Evolutionary conservation across 306 rosid species (phyloP).

Genomic region (Nissolia schottii): DNA sequence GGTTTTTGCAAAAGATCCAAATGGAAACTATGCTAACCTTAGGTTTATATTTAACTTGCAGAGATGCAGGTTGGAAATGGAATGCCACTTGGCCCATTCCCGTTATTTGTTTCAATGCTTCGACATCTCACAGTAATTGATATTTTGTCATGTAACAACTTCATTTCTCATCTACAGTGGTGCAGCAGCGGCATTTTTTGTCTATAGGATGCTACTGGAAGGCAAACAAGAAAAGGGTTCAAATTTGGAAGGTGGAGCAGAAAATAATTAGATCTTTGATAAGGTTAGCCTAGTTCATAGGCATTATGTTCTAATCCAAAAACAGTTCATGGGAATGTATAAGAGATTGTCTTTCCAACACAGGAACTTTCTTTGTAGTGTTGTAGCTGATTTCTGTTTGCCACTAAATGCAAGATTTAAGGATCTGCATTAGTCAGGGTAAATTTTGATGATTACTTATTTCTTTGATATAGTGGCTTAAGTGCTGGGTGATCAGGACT

Average conservation of each 20-base stretch:
- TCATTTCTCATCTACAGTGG: constrained; percentile 56
- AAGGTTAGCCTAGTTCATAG: constrained; percentile 37
- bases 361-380: neutral
- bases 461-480: constrained; percentile 6
- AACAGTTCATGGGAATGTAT: neutral
- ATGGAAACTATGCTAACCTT: neutral
- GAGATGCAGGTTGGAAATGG: constrained; percentile 3
- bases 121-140: neutral
- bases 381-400: constrained; percentile 1
- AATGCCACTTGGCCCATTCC: neutral
- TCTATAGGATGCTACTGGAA: constrained; percentile 52
- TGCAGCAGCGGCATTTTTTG: constrained; percentile 57
- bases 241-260: constrained; percentile 41
- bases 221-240: constrained; percentile 38
- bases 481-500: neutral
- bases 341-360: neutral
- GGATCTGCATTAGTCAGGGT: neutral
- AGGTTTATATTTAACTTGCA: constrained; percentile 3
- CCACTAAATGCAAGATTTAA: constrained; percentile 8
- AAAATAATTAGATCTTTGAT: constrained; percentile 30
- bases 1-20: neutral
- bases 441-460: constrained; percentile 25
- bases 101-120: neutral
- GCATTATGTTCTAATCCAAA: neutral
- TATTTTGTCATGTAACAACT: constrained; percentile 10